phyloP scores from a whole-genome alignment of 2,329 filamentous ascomycete genomes.

The Coleophoma crateriformis region DNA sequence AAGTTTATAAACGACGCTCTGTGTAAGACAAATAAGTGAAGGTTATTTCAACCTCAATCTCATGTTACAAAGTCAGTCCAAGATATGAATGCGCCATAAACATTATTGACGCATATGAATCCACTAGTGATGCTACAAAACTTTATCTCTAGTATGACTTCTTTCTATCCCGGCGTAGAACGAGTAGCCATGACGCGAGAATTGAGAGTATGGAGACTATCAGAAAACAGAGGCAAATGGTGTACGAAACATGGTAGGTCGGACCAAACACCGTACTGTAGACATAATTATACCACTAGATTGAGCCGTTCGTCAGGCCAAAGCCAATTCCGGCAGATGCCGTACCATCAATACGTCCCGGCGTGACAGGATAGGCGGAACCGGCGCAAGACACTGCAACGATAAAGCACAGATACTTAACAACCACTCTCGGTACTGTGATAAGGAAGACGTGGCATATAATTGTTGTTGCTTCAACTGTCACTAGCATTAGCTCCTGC shows the following conservation, averaged over 20 bases:
- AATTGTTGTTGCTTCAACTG: slow-evolving; percentile 30
- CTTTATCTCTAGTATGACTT: no score
- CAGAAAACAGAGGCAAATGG: slow-evolving; percentile 29
- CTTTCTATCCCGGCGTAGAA: slow-evolving; percentile 16
- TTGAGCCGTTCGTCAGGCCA: slow-evolving; percentile 36
- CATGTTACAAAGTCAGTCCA: no score
- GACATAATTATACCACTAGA: slow-evolving; percentile 34
- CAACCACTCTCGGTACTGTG: slow-evolving; percentile 26
- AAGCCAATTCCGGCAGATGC: slow-evolving; percentile 34
- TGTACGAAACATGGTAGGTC: slow-evolving; percentile 30
- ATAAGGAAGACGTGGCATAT: slow-evolving; percentile 34
- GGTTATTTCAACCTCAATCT: no score
- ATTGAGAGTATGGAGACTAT: slow-evolving; percentile 24
- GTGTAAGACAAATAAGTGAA: no score
- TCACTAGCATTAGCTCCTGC: slow-evolving; percentile 6
- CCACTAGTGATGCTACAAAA: no score
- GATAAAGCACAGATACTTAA: slow-evolving; percentile 31
- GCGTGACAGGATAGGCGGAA: slow-evolving; percentile 37
- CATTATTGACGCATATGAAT: no score
- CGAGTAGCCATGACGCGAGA: slow-evolving; percentile 17
- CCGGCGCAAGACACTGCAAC: slow-evolving; percentile 30
- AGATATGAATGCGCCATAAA: no score
- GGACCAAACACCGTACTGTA: slow-evolving; percentile 35
- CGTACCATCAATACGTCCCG: slow-evolving; percentile 36
- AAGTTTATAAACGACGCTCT: no score